Evolutionary conservation across 2,329 filamentous ascomycete species (phyloP), one percentile per base, ranked within the genome.

Genomic region (Beauveria rudraprayagi): DNA sequence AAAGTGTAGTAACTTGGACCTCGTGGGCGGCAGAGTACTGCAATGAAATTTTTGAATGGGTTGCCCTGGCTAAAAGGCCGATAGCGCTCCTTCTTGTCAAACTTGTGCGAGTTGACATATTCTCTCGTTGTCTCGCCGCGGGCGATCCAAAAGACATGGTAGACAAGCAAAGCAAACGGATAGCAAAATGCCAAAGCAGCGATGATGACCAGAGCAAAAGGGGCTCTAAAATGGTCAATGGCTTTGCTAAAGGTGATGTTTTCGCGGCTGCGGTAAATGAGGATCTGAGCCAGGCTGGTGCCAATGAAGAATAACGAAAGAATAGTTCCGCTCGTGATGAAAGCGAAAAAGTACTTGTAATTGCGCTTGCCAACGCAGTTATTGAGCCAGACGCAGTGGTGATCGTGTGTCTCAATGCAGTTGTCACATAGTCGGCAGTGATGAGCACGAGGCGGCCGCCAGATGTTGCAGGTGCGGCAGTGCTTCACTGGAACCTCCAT

Each of bases 401-500:
- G 94, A 70, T 99, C 94, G 67, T 97, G 91, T 0, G 92, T 96
- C 74, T 99, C 94, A 63, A 99, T 85, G 72, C 94, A 99, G 73
- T 95, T 97, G 75, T 99, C 93, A 76, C 94, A 99, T 30, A 96
- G 83, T 61, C 94, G 90, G 75, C 94, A 99, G 76, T 99, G 94
- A 71, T 99, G 95, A 62, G 91, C 92, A 62, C 94, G 90, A 30
- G 93, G 92, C 41, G 94, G 94, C 2, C 94, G 89, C 94, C 94
- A 99, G 67, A 99, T 92, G 70, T 92, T 92, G 79, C 94, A 99
- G 19, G 92, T 96, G 71, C 92, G 93, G 83, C 94, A 99, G 76
- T 96, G 97, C 76, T 99, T 97, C 63, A 93, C 92, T 0, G 94
- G 94, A 1, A 99, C 92, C 72, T 99, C 94, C 91, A 99, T 97